These are phyloP conservation scores for Dysphania ambrosioides DNA, from an alignment of 148 eudicot genomes.

Conservation along the genomic window DNA sequence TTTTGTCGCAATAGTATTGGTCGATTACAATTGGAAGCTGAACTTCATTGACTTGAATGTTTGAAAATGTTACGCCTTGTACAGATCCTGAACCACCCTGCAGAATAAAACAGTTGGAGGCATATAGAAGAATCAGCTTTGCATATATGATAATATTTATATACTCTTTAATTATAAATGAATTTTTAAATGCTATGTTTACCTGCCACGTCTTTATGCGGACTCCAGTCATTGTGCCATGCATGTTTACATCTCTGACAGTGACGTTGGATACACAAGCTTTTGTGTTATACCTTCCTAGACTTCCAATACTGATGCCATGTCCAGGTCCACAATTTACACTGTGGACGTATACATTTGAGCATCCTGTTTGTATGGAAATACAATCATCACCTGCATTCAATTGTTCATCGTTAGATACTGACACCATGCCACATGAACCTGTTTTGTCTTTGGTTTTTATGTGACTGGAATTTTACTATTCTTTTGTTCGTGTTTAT, in stretches of 20 bases:
- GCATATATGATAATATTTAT: too few relatives aligned
- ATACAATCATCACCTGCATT: slow-evolving; percentile 92
- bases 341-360: slow-evolving; percentile 68
- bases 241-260: slow-evolving; percentile 61
- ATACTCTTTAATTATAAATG: too few relatives aligned
- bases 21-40: slow-evolving; percentile 84
- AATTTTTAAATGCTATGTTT: slow-evolving; percentile 17
- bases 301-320: slow-evolving; percentile 95
- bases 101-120: slow-evolving; percentile 6
- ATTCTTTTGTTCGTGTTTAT: slow-evolving; percentile 9
- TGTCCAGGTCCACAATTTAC: slow-evolving; percentile 97
- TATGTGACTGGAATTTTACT: not conserved
- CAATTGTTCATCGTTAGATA: slow-evolving; percentile 18
- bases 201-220: slow-evolving; percentile 99
- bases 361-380: slow-evolving; percentile 88
- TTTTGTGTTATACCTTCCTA: slow-evolving; percentile 75
- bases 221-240: slow-evolving; percentile 86
- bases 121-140: not conserved
- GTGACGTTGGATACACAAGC: slow-evolving; percentile 91
- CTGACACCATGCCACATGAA: slow-evolving; percentile 5
- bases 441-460: slow-evolving; percentile 4
- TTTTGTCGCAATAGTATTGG: slow-evolving; percentile 90
- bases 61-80: slow-evolving; percentile 68
- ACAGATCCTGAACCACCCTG: slow-evolving; percentile 97
- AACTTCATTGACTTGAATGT: slow-evolving; percentile 78